phyloP scores from a whole-genome alignment of 2,329 filamentous ascomycete genomes.

The Zasmidium cellare region DNA sequence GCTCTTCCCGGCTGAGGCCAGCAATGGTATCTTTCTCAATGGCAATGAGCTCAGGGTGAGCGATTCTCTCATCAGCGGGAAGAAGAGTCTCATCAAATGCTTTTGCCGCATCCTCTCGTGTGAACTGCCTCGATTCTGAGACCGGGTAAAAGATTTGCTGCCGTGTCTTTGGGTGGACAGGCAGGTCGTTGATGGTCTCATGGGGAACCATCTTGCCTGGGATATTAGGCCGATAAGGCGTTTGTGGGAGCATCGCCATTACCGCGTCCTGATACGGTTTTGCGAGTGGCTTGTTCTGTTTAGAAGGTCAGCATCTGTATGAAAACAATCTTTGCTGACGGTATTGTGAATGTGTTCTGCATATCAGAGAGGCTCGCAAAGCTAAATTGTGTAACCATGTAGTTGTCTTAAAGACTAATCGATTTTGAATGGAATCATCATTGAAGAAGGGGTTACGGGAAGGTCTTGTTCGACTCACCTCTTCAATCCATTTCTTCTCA shows the following conservation, averaged over 20 bases:
- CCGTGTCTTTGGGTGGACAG: constrained; percentile 56
- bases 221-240: constrained; percentile 43
- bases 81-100: constrained; percentile 61
- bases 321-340: background rate
- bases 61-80: constrained; percentile 63
- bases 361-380: constrained; percentile 76
- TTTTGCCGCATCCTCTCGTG: constrained; percentile 63
- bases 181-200: constrained; percentile 65
- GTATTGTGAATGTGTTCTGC: background rate
- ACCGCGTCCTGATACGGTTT: constrained; percentile 75
- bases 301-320: constrained; percentile 8
- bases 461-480: constrained; percentile 61
- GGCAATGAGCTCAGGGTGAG: constrained; percentile 60
- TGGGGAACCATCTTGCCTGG: constrained; percentile 46
- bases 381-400: constrained; percentile 81
- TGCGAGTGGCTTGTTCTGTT: constrained; percentile 75
- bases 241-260: constrained; percentile 75
- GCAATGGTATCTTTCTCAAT: constrained; percentile 47
- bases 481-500: constrained; percentile 72
- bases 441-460: constrained; percentile 26
- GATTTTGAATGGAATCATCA: constrained; percentile 77
- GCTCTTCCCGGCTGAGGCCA: constrained; percentile 40
- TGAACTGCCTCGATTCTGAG: constrained; percentile 64
- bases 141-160: constrained; percentile 63
- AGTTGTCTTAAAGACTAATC: constrained; percentile 99